Evolutionary conservation across 768 basidiomycete species (phyloP), one percentile per base, ranked within the genome.

Genomic region (Kwoniella newhampshirensis): DNA sequence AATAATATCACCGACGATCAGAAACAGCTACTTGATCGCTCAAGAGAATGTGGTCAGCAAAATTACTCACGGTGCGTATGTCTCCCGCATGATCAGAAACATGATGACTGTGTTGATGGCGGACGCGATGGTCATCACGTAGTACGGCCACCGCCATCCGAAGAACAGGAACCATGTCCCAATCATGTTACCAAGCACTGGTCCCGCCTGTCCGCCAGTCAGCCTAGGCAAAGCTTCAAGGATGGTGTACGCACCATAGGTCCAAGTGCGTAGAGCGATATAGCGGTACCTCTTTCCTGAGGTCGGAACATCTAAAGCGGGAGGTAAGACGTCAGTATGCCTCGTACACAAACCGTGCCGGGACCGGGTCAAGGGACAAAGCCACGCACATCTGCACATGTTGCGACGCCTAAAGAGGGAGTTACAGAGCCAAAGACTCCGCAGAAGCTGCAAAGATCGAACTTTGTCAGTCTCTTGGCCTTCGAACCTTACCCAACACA

Each of bases 61-160:
- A 15, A 13, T 21, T 8, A 70, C 72, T 57, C 42, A 74, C 72
- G 65, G 59, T 23, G 70, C 70, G 56, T 71, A 71, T 3, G 72
- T 71, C 50, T 74, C 72, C n/a, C 52, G 39, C 36, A 64, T 61
- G 44, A 67, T 35, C 5, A 56, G n/a, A 2, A 66, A 21, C 25
- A 71, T 56, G 11, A 71, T 41, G 23, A 57, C 32, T 9, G 62
- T 57, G 41, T 71, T 71, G 5, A 64, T 13, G 5, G 44, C 41
- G 9, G 60, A 44, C 3, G 71, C 28, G 36, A 74, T 71, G 18
- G 70, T 65, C 30, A 67, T 50, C 3, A 61, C 48, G 42, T 67
- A 64, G 45, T 69, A 68, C 12, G 66, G 50, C 72, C 72, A 74
- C 49, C 72, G 52, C 70, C 70, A 72, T 9, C 66, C 66, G 8